Base-by-base conservation (phyloP, 2,329 filamentous ascomycete genomes). In the Microdochium paspali region DNA sequence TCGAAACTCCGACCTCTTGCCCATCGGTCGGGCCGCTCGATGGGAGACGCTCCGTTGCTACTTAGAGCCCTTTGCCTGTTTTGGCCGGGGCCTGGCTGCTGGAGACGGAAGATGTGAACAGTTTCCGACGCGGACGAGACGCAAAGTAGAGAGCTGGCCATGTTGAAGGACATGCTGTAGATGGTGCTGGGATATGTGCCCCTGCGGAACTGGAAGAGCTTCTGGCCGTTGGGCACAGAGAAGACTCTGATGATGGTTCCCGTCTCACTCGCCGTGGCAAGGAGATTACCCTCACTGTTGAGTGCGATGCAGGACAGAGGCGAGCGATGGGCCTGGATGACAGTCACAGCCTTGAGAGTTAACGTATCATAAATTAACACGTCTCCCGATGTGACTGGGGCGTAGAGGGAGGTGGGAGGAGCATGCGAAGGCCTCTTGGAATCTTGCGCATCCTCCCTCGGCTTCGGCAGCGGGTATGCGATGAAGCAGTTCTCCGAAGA, bases 91-190 rank as follows among this genome's bases (percentile, higher is more conserved):
- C 66, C 66, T 18, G 59, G 58, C 53, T 68, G 65, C 43, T 78
- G 73, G 20, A 98, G 75, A 47, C 90, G 88, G 71, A 98, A 98
- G 46, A 98, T 90, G 63, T 98, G 93, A 10, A 98, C 85, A 0
- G 93, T 98, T 60, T 98, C 93, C 1, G 90, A 95, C 1, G 90
- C 90, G 3, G 91, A 97, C 4, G 93, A 97, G 35, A 98, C 90
- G 60, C 90, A 96, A 30, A 98, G 79, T 10, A 98, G 74, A 1
- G 90, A 95, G 2, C 90, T 95, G 50, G 87, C 90, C 45, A 90
- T 83, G 65, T 98, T 98, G 70, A 98, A 98, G 1, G 90, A 95
- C 90, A 98, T 96, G 78, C 90, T 95, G 69, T 90, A 96, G 56
- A 98, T 98, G 35, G 88, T 85, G 2, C 90, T 90, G 0, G 93